phyloP scores from a whole-genome alignment of 768 basidiomycete species.

The Mycena galericulata region DNA sequence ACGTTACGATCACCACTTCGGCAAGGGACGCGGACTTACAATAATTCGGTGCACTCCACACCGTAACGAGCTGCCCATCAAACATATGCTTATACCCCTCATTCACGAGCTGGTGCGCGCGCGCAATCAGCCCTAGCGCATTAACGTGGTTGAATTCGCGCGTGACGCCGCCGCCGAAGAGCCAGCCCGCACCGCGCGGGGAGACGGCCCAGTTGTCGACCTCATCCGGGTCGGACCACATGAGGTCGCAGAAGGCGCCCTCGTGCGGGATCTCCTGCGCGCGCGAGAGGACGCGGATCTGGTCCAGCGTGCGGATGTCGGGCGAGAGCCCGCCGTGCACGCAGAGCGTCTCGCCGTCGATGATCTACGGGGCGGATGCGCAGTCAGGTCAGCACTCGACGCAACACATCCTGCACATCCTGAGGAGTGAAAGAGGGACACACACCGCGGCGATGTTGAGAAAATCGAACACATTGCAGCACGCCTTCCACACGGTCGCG shows the following conservation, averaged over 20 bases:
- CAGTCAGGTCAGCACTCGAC: too few relatives aligned
- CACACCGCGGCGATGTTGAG: constrained; percentile 93
- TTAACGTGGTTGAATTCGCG: constrained; percentile 97
- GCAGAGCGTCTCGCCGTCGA: constrained; percentile 92
- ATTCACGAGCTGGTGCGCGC: constrained; percentile 97
- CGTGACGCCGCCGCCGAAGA: constrained; percentile 90
- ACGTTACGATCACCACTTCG: neutral
- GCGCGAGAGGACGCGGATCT: constrained; percentile 90
- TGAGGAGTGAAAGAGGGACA: neutral
- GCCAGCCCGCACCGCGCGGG: constrained; percentile 95
- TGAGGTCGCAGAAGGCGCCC: constrained; percentile 98
- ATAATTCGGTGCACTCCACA: constrained; percentile 94
- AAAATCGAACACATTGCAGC: constrained; percentile 96
- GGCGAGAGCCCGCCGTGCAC: constrained; percentile 98
- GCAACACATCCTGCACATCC: too few relatives aligned
- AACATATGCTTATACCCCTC: constrained; percentile 99
- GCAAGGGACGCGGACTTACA: constrained; percentile 53
- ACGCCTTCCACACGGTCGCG: constrained; percentile 96
- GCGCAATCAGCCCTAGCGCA: constrained; percentile 86
- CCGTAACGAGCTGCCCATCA: constrained; percentile 89
- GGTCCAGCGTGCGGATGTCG: constrained; percentile 94
- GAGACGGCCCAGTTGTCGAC: constrained; percentile 97
- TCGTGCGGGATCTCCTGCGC: constrained; percentile 99
- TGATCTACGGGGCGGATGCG: constrained; percentile 72
- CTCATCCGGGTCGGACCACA: constrained; percentile 99